Evolutionary conservation across 2,329 filamentous ascomycete genomes (phyloP).

Genomic region (Colletotrichum neosansevieriae): DNA sequence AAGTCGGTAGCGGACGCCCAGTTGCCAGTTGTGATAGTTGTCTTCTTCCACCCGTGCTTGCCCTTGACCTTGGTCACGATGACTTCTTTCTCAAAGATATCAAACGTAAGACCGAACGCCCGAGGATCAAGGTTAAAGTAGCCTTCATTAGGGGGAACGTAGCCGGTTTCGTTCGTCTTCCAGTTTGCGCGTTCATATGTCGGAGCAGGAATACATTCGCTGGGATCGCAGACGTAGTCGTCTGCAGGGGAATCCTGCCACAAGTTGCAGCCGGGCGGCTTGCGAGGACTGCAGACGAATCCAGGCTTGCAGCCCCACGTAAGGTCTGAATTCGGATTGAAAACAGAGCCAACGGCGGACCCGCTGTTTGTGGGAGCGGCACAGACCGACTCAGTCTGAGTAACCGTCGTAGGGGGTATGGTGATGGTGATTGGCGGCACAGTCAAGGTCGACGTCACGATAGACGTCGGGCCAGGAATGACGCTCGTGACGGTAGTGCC

Average conservation of each 20-base stretch:
- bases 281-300: slow-evolving; percentile 64
- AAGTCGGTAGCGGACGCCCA: slow-evolving; percentile 65
- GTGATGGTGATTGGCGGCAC: slow-evolving; percentile 46
- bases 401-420: slow-evolving; percentile 46
- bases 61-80: slow-evolving; percentile 52
- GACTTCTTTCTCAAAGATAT: slow-evolving; percentile 66
- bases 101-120: slow-evolving; percentile 72
- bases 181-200: slow-evolving; percentile 53
- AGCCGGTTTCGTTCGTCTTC: slow-evolving; percentile 58
- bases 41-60: slow-evolving; percentile 49
- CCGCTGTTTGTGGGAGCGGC: slow-evolving; percentile 55
- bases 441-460: slow-evolving; percentile 42
- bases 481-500: slow-evolving; percentile 47
- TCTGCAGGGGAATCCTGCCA: slow-evolving; percentile 60
- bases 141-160: slow-evolving; percentile 64
- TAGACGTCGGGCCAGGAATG: slow-evolving; percentile 43
- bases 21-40: slow-evolving; percentile 66
- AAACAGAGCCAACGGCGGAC: slow-evolving; percentile 42
- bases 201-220: slow-evolving; percentile 60
- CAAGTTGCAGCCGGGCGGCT: slow-evolving; percentile 62
- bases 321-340: slow-evolving; percentile 53
- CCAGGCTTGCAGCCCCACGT: slow-evolving; percentile 68
- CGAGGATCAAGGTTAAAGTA: slow-evolving; percentile 76
- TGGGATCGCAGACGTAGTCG: slow-evolving; percentile 60
- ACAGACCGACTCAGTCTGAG: slow-evolving; percentile 52